Conservation (phyloP, 192 early-diverging fungal genomes). For the Rhizophlyctis rosea region DNA sequence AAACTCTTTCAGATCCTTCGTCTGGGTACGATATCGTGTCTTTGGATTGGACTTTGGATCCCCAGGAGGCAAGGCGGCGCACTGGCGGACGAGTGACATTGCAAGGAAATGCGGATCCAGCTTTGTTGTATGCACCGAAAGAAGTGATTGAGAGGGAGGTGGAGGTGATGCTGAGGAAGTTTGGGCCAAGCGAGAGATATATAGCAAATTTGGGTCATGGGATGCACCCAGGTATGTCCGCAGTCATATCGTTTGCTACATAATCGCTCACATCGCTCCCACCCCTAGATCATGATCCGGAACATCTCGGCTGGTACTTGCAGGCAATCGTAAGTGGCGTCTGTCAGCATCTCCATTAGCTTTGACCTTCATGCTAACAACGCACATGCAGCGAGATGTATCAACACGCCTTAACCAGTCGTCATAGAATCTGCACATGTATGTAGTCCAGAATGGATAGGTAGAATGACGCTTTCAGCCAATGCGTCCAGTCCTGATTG, state of each 20-base stretch:
- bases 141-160: constrained; percentile 73
- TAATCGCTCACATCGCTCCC: not conserved
- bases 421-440: too few species aligned
- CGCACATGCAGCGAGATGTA: too few species aligned
- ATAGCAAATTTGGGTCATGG: constrained; percentile 98
- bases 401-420: too few species aligned
- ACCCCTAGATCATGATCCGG: constrained; percentile 50
- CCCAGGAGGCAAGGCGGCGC: constrained; percentile 51
- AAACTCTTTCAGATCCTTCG: constrained; percentile 47
- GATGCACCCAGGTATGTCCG: constrained; percentile 69
- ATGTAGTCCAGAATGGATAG: too few species aligned
- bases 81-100: constrained; percentile 60
- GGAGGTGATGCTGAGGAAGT: constrained; percentile 73
- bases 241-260: not conserved
- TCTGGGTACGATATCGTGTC: constrained; percentile 81
- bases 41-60: constrained; percentile 87
- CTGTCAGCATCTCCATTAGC: too few species aligned
- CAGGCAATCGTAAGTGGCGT: constrained; percentile 48
- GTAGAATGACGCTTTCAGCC: too few species aligned
- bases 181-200: constrained; percentile 67
- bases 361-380: too few species aligned
- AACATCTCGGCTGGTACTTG: constrained; percentile 45
- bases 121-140: constrained; percentile 69
- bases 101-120: constrained; percentile 97
- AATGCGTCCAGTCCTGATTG: too few species aligned